These are phyloP conservation scores for Lipomyces lipofer DNA, from an alignment of 805 yeast genomes.

Conservation along the genomic window DNA sequence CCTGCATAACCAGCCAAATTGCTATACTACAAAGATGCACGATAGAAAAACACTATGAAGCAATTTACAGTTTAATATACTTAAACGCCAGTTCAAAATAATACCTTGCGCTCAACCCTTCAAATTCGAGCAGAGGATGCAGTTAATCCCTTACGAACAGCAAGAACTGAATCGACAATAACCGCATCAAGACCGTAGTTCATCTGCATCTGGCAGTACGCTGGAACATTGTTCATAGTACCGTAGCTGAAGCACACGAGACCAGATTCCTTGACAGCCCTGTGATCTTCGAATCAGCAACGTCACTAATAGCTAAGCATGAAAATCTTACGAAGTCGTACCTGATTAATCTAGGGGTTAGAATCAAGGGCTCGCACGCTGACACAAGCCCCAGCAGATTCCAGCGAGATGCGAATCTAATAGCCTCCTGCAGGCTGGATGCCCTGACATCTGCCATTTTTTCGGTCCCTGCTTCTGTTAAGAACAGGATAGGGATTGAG, in stretches of 20 bases:
- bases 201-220: slow-evolving; percentile 79
- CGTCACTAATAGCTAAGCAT: no score
- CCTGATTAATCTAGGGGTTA: slow-evolving; percentile 85
- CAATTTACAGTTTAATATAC: no score
- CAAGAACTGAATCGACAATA: slow-evolving; percentile 87
- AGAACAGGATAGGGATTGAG: slow-evolving; percentile 81
- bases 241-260: slow-evolving; percentile 94
- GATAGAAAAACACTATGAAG: no score
- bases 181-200: slow-evolving; percentile 97
- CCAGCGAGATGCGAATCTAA: slow-evolving; percentile 88
- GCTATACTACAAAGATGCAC: no score
- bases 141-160: slow-evolving; percentile 29
- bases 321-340: no score
- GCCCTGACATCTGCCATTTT: slow-evolving; percentile 91
- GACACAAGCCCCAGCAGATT: slow-evolving; percentile 87
- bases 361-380: slow-evolving; percentile 82
- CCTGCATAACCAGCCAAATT: no score
- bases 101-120: no score
- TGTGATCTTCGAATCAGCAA: no score
- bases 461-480: slow-evolving; percentile 85
- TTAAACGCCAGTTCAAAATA: no score
- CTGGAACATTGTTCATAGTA: slow-evolving; percentile 77
- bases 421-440: slow-evolving; percentile 82
- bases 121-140: no score
- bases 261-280: slow-evolving; percentile 85